Evolutionary conservation across 1,284 basidiomycete species (phyloP), one percentile per base, ranked within the genome.

Genomic region (Termitomyces sp.): DNA sequence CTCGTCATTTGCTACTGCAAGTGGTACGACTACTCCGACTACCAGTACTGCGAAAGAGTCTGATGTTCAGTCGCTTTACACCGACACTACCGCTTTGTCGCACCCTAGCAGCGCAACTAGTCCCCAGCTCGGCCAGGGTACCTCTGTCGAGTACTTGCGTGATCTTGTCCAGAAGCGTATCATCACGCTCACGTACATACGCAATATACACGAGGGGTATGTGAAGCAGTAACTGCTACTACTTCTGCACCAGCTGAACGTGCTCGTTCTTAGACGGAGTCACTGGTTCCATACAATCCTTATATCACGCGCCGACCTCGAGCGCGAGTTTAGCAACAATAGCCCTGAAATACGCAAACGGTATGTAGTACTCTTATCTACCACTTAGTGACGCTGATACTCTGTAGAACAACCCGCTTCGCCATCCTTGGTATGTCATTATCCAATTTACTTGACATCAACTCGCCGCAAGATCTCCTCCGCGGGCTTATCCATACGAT

Each of bases 241-340:
- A n/a, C 45, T 15, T 19, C 28, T n/a, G n/a, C 26, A 9, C 3
- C 17, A 17, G 38, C 30, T 53, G 46, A 54, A 48, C 28, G 17
- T 54, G 26, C 47, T 44, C 31, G 15, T 47, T 13, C 45, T 26
- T 36, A 90, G 88, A 49, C 82, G 83, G 55, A 86, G 83, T 62
- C 87, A 92, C 68, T 94, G 91, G 91, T 92, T 94, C 65, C 89
- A 92, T 65, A 94, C 92, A 3, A 86, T 94, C 59, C 77, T 89
- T 64, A 81, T 94, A 61, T 83, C 86, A 43, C 80, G 81, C 50
- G 65, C 73, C 15, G 91, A 92, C 52, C 78, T 94, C 9, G 86
- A 90, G 56, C 79, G 76, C 42, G 80, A 80, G 45, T 92, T 92
- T 67, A 83, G 79, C 62, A 90, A 90, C 62, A 68, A 64, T 21